Conservation (phyloP, 495 filamentous ascomycete genomes). For the Pseudoneurospora amorphoporcata region DNA sequence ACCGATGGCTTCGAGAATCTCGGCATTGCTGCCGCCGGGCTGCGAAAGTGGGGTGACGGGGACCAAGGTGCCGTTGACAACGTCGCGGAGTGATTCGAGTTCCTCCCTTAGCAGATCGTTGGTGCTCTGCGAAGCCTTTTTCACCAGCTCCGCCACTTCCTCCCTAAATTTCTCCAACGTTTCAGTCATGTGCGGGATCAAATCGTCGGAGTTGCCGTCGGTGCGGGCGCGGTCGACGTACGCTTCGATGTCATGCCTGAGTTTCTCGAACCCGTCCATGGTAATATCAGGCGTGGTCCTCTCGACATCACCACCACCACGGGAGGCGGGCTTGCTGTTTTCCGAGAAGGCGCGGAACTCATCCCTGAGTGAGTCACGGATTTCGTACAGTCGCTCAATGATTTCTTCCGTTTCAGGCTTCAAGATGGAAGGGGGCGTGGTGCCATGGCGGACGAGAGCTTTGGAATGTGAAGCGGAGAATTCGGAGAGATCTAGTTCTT, state of each 20-base stretch:
- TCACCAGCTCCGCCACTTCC: conserved; percentile 51
- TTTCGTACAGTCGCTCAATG: conserved; percentile 53
- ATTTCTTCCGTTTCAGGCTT: conserved; percentile 1
- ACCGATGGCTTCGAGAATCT: conserved; percentile 59
- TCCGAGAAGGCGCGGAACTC: conserved; percentile 50
- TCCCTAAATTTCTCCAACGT: conserved; percentile 63
- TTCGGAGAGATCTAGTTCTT: conserved; percentile 10
- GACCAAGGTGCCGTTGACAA: conserved; percentile 58
- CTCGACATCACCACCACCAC: conserved; percentile 63
- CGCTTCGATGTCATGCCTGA: conserved; percentile 70
- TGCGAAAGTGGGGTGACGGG: conserved; percentile 35
- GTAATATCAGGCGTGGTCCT: conserved; percentile 67
- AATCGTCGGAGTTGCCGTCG: conserved; percentile 60
- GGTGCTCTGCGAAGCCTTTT: conserved; percentile 32
- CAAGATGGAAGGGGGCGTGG: conserved; percentile 2
- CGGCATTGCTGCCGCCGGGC: conserved; percentile 32
- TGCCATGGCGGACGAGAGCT: conserved; percentile 4
- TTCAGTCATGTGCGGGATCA: conserved; percentile 61
- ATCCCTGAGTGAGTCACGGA: conserved; percentile 59
- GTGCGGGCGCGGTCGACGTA: conserved; percentile 57
- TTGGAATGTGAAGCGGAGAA: background rate
- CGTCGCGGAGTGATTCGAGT: conserved; percentile 66
- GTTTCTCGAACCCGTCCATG: conserved; percentile 71
- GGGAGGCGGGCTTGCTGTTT: conserved; percentile 63
- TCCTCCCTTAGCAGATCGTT: conserved; percentile 66